Evolutionary conservation across 176 grass and related monocot species (phyloP).

Genomic region (Rhipidocladum racemiflorum): DNA sequence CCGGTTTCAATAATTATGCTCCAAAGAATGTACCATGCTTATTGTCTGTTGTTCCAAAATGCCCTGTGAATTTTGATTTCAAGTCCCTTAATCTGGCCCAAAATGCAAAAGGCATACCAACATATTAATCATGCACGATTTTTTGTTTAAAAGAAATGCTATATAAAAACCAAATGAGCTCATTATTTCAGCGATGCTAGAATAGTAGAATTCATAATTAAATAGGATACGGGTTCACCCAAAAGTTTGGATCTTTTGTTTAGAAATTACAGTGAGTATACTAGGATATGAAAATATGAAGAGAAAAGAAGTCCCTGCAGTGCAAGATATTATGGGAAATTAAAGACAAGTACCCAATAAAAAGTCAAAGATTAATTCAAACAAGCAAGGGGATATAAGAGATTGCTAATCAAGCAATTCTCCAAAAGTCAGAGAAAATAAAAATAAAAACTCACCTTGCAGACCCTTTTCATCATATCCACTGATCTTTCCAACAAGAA

Average conservation of each 20-base stretch:
- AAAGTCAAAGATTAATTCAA: neutral
- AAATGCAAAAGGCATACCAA: neutral
- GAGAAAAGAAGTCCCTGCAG: neutral
- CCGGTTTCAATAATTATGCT: no score
- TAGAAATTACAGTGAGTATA: neutral
- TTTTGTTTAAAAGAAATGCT: neutral
- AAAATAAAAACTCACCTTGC: slow-evolving; percentile 39
- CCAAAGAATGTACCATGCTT: neutral
- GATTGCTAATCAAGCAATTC: neutral
- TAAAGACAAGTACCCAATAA: slow-evolving; percentile 7
- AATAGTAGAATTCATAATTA: neutral
- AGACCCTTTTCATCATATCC: slow-evolving; percentile 75
- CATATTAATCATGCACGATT: neutral
- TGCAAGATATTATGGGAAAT: neutral
- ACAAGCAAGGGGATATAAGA: neutral
- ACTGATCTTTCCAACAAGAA: slow-evolving; percentile 79
- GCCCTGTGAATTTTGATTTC: neutral
- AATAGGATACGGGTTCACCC: neutral
- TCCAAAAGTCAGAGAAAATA: slow-evolving; percentile 20
- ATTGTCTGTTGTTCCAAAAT: neutral
- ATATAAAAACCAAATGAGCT: neutral
- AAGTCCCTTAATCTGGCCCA: neutral
- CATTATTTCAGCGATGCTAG: neutral
- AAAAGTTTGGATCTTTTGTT: neutral
- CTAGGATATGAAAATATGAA: slow-evolving; percentile 7